A percentile compares a stretch with the other conserved stretches of the same genome.
These are phyloP conservation scores for Recurvomyces mirabilis DNA, from an alignment of 495 filamentous ascomycete genomes.

Conservation along the genomic window DNA sequence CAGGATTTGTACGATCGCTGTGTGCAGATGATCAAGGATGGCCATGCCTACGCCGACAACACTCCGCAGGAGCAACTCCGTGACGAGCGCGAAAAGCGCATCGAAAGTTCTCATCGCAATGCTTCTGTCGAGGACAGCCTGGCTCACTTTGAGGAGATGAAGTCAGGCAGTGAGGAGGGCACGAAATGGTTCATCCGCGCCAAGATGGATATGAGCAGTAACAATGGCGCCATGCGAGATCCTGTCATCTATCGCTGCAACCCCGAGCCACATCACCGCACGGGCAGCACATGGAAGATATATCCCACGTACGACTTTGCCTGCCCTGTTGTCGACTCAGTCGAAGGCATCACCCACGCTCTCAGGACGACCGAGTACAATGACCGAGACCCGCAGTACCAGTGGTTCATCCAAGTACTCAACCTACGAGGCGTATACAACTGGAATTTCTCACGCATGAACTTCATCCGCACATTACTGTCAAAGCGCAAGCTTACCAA, in stretches of 20 bases:
- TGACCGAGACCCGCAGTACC: constrained; percentile 92
- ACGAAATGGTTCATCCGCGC: constrained; percentile 75
- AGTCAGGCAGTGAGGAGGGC: constrained; percentile 63
- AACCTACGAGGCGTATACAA: constrained; percentile 81
- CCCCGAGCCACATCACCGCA: constrained; percentile 73
- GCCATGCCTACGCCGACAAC: constrained; percentile 82
- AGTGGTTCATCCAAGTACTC: constrained; percentile 85
- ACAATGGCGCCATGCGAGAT: constrained; percentile 79
- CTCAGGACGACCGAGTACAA: constrained; percentile 94
- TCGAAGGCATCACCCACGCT: constrained; percentile 91
- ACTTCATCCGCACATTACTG: constrained; percentile 81
- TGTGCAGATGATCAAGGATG: constrained; percentile 65
- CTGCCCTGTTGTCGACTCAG: constrained; percentile 79
- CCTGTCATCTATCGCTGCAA: constrained; percentile 93
- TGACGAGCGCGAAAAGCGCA: constrained; percentile 62
- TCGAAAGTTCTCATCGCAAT: constrained; percentile 64
- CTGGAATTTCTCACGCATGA: constrained; percentile 97
- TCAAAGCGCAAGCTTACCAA: constrained; percentile 94
- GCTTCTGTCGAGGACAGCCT: constrained; percentile 71
- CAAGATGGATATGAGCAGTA: constrained; percentile 73
- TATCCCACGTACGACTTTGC: constrained; percentile 96
- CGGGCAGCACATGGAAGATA: constrained; percentile 80
- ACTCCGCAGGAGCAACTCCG: constrained; percentile 80
- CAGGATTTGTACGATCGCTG: constrained; percentile 72
- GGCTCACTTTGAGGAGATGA: constrained; percentile 78